Evolutionary conservation across 2,329 filamentous ascomycete species (phyloP).

Genomic region (Peltaster fructicola): DNA sequence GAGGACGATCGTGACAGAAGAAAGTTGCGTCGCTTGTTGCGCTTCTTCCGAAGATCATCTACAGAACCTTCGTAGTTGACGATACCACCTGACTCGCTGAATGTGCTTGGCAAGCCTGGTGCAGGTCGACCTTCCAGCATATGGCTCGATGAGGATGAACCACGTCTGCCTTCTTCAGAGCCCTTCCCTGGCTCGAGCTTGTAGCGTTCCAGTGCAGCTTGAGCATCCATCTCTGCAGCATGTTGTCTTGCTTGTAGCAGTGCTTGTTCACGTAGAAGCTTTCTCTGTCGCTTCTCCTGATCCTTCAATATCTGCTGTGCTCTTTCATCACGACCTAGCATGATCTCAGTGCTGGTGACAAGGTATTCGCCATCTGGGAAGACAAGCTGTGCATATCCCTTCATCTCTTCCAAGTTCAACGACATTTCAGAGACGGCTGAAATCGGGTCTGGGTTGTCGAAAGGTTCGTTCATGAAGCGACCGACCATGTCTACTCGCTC

Average conservation of each 20-base stretch:
- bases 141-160: constrained; percentile 6
- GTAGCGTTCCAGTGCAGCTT: constrained; percentile 10
- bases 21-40: constrained; percentile 3
- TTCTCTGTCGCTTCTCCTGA: constrained; percentile 8
- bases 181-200: constrained; percentile 13
- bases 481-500: background rate
- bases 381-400: constrained; percentile 48
- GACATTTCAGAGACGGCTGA: too few species aligned
- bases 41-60: constrained; percentile 8
- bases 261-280: background rate
- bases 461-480: constrained; percentile 1
- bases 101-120: constrained; percentile 13
- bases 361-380: constrained; percentile 63
- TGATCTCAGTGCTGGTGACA: constrained; percentile 57
- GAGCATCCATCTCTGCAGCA: constrained; percentile 5
- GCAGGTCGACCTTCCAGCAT: constrained; percentile 15
- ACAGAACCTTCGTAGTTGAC: constrained; percentile 39
- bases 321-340: constrained; percentile 47
- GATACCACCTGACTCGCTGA: constrained; percentile 16
- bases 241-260: constrained; percentile 3
- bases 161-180: constrained; percentile 10
- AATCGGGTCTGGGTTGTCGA: constrained; percentile 1
- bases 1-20: constrained; percentile 19
- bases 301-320: constrained; percentile 7
- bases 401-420: constrained; percentile 23